phyloP scores from a whole-genome alignment of 2,329 filamentous ascomycete species.

The Ascochyta lentis region DNA sequence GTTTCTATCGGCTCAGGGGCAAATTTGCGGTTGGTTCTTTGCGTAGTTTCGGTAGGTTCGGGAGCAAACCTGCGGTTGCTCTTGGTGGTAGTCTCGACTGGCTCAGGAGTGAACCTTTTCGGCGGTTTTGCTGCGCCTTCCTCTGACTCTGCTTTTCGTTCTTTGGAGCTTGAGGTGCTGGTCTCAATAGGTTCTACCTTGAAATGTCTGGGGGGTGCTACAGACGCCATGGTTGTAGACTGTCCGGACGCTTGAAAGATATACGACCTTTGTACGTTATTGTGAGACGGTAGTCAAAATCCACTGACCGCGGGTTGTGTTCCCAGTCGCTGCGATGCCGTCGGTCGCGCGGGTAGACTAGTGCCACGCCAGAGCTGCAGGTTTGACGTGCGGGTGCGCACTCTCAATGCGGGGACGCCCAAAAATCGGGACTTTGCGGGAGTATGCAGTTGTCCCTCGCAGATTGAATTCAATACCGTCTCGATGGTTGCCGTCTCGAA shows the following conservation, averaged over 20 bases:
- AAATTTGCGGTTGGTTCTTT: conserved; percentile 53
- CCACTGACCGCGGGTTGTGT: conserved; percentile 22
- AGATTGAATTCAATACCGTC: conserved; percentile 5
- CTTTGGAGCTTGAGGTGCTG: conserved; percentile 56
- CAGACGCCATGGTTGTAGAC: conserved; percentile 37
- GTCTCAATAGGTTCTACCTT: conserved; percentile 49
- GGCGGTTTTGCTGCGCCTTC: conserved; percentile 24
- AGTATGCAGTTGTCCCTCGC: conserved; percentile 18
- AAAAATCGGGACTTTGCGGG: conserved; percentile 28
- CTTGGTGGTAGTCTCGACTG: conserved; percentile 70
- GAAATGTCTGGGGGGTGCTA: conserved; percentile 44
- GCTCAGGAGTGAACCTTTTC: conserved; percentile 69
- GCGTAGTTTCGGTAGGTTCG: conserved; percentile 75
- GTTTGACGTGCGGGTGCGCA: conserved; percentile 31
- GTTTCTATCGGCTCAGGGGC: conserved; percentile 43
- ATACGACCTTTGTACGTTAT: conserved; percentile 13
- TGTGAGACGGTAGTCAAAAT: conserved; percentile 12
- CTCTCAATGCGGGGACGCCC: conserved; percentile 32
- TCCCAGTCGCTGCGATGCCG: conserved; percentile 19
- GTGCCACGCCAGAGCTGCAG: conserved; percentile 22
- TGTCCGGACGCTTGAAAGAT: conserved; percentile 3
- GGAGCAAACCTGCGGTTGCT: conserved; percentile 69
- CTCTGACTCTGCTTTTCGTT: conserved; percentile 68
- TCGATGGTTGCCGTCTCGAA: background rate
- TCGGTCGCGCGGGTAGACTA: conserved; percentile 31